Evolutionary conservation across 805 yeast genomes (phyloP).

Genomic region (Candida fluviatilis): DNA sequence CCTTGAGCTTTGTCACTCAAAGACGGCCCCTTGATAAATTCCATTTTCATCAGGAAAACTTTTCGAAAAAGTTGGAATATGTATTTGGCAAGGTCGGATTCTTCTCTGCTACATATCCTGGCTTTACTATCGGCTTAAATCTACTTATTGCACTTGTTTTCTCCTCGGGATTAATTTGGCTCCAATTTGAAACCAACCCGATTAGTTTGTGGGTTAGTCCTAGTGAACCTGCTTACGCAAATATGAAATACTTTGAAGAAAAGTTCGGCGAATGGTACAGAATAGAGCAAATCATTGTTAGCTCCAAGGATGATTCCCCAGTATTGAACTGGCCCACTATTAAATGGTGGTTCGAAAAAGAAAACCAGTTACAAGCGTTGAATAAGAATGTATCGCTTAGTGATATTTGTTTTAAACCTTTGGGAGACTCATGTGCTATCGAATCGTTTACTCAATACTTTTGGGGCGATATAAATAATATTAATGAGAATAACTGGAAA

Average conservation of each 20-base stretch:
- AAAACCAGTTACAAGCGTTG: slow-evolving; percentile 41
- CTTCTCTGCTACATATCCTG: slow-evolving; percentile 62
- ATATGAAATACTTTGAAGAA: slow-evolving; percentile 67
- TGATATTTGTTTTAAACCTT: slow-evolving; percentile 80
- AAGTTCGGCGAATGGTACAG: slow-evolving; percentile 91
- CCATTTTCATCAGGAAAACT: slow-evolving; percentile 3
- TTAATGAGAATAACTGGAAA: slow-evolving; percentile 56
- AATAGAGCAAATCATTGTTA: slow-evolving; percentile 74
- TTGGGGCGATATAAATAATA: slow-evolving; percentile 50
- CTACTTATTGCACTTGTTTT: slow-evolving; percentile 37
- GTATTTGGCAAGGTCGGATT: slow-evolving; percentile 49
- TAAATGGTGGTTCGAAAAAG: slow-evolving; percentile 88
- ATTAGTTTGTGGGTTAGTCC: slow-evolving; percentile 88
- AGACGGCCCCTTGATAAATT: slow-evolving; percentile 3
- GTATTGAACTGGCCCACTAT: slow-evolving; percentile 62
- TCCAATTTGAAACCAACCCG: slow-evolving; percentile 73
- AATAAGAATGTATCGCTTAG: slow-evolving; percentile 36
- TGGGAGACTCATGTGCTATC: slow-evolving; percentile 72
- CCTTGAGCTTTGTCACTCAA: slow-evolving; percentile 10
- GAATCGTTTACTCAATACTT: slow-evolving; percentile 91
- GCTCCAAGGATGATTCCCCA: slow-evolving; percentile 57
- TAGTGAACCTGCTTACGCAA: slow-evolving; percentile 59
- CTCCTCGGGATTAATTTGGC: slow-evolving; percentile 47
- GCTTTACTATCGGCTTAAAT: slow-evolving; percentile 17
- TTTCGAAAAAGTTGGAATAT: slow-evolving; percentile 13